A percentile compares a stretch with the other conserved stretches of the same genome.
These are phyloP conservation scores for Saccharomyces cerevisiae DNA, from an alignment of 805 yeast genomes.

Conservation along the genomic window DNA sequence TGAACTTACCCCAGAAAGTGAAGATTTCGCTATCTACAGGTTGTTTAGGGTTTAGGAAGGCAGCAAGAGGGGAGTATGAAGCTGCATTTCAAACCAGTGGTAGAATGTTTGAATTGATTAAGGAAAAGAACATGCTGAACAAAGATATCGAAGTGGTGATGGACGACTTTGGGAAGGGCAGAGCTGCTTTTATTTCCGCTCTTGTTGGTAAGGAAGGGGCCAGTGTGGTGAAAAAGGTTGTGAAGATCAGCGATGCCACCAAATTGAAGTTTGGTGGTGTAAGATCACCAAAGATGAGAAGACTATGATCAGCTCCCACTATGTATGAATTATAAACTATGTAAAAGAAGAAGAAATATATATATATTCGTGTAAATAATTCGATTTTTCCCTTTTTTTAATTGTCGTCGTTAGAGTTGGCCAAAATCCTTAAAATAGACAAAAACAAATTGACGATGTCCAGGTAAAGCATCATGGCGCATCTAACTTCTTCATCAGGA, in stretches of 20 bases:
- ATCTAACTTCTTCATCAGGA: constrained; percentile 80
- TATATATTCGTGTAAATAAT: background rate
- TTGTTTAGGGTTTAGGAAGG: constrained; percentile 77
- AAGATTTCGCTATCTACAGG: constrained; percentile 70
- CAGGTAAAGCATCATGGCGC: constrained; percentile 69
- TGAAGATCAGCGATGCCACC: constrained; percentile 70
- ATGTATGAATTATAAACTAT: background rate
- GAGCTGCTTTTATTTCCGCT: constrained; percentile 78
- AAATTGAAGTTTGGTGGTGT: constrained; percentile 88
- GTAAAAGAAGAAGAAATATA: background rate
- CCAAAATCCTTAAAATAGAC: constrained; percentile 60
- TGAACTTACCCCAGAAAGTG: constrained; percentile 72
- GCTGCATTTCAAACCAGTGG: constrained; percentile 82
- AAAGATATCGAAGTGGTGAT: constrained; percentile 68
- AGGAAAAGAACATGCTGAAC: constrained; percentile 48
- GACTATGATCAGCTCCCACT: constrained; percentile 38
- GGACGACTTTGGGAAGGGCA: constrained; percentile 80
- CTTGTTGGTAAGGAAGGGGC: constrained; percentile 84
- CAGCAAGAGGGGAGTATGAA: constrained; percentile 88
- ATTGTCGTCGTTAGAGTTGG: constrained; percentile 21
- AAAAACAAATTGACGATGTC: constrained; percentile 78
- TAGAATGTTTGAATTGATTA: constrained; percentile 61
- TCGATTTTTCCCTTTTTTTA: background rate
- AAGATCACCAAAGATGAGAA: constrained; percentile 73
- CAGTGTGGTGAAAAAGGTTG: constrained; percentile 54